Percentiles rank a stretch among this genome's conserved stretches.
Evolutionary conservation across 2,329 filamentous ascomycete species (phyloP).

Genomic region (Ilyonectria destructans): DNA sequence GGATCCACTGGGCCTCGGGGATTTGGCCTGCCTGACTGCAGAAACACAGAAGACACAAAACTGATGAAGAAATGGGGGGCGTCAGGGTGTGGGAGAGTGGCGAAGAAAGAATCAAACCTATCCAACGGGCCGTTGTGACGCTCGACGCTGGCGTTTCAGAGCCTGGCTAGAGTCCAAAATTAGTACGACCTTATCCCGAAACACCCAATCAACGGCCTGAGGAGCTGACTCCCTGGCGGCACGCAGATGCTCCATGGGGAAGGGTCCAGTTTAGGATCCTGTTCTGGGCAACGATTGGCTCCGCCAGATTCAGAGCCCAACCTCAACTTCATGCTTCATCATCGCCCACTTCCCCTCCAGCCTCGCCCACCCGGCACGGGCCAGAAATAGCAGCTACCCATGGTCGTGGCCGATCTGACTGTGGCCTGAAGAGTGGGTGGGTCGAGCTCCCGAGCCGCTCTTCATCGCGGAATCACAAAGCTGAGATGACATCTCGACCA

Average conservation of each 20-base stretch:
- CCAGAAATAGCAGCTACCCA: slow-evolving; percentile 38
- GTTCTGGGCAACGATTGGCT: slow-evolving; percentile 45
- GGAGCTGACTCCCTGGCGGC: slow-evolving; percentile 50
- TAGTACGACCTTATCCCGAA: slow-evolving; percentile 52
- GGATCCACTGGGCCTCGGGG: slow-evolving; percentile 39
- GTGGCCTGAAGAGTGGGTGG: slow-evolving; percentile 35
- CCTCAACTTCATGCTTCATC: slow-evolving; percentile 46
- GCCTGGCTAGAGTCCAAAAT: slow-evolving; percentile 51
- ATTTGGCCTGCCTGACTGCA: slow-evolving; percentile 21
- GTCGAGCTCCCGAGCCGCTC: slow-evolving; percentile 28
- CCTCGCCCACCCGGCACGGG: slow-evolving; percentile 17
- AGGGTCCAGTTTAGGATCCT: slow-evolving; percentile 47
- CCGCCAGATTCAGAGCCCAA: slow-evolving; percentile 38
- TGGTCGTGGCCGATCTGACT: slow-evolving; percentile 40
- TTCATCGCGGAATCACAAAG: slow-evolving; percentile 34
- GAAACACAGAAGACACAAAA: slow-evolving; percentile 19
- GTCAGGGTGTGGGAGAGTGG: slow-evolving; percentile 9
- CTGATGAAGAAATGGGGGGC: background rate
- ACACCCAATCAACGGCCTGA: slow-evolving; percentile 55
- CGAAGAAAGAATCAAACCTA: slow-evolving; percentile 16
- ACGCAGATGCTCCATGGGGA: slow-evolving; percentile 36
- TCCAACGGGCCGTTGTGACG: slow-evolving; percentile 44
- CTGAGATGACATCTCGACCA: slow-evolving; percentile 29
- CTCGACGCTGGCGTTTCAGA: slow-evolving; percentile 51
- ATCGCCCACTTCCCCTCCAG: slow-evolving; percentile 13